Base-by-base conservation (phyloP, 2,329 filamentous ascomycete species). In the Capronia americana region DNA sequence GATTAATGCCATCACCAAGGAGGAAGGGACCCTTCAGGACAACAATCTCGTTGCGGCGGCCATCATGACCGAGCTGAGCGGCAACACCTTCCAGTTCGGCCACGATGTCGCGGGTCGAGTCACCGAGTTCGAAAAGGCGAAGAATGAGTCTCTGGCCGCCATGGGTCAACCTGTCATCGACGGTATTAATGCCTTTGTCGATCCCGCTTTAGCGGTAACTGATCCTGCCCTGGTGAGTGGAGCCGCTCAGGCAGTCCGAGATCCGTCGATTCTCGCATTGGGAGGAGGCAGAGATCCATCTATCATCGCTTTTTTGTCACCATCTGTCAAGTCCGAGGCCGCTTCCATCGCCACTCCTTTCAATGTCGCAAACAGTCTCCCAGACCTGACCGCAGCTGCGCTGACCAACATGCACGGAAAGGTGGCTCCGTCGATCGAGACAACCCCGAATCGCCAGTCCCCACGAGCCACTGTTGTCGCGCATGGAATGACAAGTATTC, bases 11-110 rank as follows among this genome's bases (percentile, higher is more conserved):
- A 50, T 67, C 30, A 63, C 50, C 56, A 60, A 57, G 5, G 54
- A 64, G 6, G 28, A 44, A n/a, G 60, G 58, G 24, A 61, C 63
- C 5, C 23, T 38, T 34, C 50, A 50, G 6, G 56, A 69, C 38
- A 57, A 61, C 26, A 55, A 57, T 20, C 41, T 57, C n/a, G 17
- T 69, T 8, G 48, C 61, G 12, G 12, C 53, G 28, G 63, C 63
- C 11, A 23, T 70, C 26, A 34, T 70, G 68, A 62, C 57, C 54
- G 59, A 70, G 50, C n/a, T 70, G 59, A 58, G 38, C 14, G 68
- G 68, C 34, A 59, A 68, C 24, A 41, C 61, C 11, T 59, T 59
- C 46, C 23, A 63, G n/a, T 30, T 70, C 34, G 44, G 64, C 24
- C 55, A 65, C 20, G 14, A 34, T 6, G 38, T 70, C 24, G 68